Evolutionary conservation across 257 asterid species (phyloP).

Genomic region (Solanum paucissectum): DNA sequence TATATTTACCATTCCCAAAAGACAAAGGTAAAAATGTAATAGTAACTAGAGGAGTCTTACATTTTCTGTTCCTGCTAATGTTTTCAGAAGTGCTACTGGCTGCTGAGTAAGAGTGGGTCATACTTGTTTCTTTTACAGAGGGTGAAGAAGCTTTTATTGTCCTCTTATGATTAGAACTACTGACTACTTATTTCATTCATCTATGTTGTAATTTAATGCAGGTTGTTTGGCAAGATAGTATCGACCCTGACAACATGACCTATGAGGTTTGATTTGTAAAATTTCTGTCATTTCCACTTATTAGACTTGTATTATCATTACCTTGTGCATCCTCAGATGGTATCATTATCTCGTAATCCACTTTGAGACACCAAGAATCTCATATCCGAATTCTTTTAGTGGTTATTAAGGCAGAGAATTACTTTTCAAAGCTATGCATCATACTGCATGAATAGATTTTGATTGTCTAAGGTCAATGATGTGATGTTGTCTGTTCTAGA

Average conservation of each 20-base stretch:
- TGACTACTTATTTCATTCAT: not conserved
- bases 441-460: not conserved
- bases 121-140: not conserved
- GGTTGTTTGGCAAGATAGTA: conserved; percentile 62
- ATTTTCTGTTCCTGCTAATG: not conserved
- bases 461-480: not conserved
- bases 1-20: not conserved
- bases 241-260: conserved; percentile 73
- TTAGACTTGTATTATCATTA: not conserved
- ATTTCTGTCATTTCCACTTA: not conserved
- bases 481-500: not conserved
- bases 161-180: not conserved
- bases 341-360: not conserved
- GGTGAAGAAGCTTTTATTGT: not conserved
- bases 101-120: not conserved
- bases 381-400: not conserved
- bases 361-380: not conserved
- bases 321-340: not conserved
- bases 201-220: conserved; percentile 12
- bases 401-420: not conserved
- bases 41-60: not conserved
- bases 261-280: conserved; percentile 44
- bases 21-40: not conserved
- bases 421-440: not conserved
- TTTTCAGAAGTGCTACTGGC: not conserved